These are phyloP conservation scores for Cyclaneusma minus DNA, from an alignment of 2,329 filamentous ascomycete genomes.

Conservation along the genomic window DNA sequence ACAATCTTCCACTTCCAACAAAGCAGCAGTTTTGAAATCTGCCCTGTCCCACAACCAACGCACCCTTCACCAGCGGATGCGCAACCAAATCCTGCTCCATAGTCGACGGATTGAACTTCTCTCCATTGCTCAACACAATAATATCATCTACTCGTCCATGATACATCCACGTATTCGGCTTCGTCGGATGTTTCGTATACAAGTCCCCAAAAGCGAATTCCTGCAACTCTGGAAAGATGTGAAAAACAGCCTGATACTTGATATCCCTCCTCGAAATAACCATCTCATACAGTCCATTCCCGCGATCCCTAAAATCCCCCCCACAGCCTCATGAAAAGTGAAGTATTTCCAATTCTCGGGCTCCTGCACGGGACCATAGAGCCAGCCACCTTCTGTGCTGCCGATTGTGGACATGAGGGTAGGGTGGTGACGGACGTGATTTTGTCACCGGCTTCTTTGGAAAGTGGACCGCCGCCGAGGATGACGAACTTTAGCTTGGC, in stretches of 20 bases:
- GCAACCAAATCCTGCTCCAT: conserved; percentile 20
- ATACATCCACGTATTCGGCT: conserved; percentile 21
- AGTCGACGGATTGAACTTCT: conserved; percentile 27
- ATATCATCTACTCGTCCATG: conserved; percentile 25
- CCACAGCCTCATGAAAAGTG: too few relatives aligned
- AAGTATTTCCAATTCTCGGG: conserved; percentile 5
- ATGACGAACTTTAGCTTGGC: conserved; percentile 6
- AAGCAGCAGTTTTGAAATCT: conserved; percentile 1
- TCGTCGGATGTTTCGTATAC: conserved; percentile 21
- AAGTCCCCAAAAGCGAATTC: conserved; percentile 23
- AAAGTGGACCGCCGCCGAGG: conserved; percentile 6
- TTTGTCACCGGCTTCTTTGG: conserved; percentile 2
- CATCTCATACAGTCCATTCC: conserved; percentile 12
- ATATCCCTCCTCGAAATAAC: conserved; percentile 7
- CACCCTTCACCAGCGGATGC: conserved; percentile 18
- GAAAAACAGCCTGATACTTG: conserved; percentile 17
- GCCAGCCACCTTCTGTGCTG: conserved; percentile 5
- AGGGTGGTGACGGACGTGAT: conserved; percentile 1
- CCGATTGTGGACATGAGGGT: conserved; percentile 6
- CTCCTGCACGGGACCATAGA: background rate
- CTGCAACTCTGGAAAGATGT: conserved; percentile 18
- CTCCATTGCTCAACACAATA: conserved; percentile 26
- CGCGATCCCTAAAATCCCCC: too few relatives aligned
- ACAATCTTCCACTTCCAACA: background rate
- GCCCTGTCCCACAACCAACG: conserved; percentile 21